Evolutionary conservation across 192 early-diverging fungal species (phyloP).

Genomic region (Podila epicladia): DNA sequence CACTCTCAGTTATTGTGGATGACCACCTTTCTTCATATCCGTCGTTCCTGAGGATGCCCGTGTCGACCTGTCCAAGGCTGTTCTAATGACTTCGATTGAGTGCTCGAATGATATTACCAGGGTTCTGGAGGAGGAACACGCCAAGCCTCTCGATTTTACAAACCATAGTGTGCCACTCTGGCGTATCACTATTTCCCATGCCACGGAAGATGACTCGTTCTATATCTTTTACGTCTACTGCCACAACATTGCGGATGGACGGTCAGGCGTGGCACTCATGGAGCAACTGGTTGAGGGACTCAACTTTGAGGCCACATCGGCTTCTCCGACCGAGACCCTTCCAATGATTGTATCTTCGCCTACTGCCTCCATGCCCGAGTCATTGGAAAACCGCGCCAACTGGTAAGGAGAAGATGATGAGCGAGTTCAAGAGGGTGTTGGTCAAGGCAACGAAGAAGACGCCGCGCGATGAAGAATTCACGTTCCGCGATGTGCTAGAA

Average conservation of each 20-base stretch:
- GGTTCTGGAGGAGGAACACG: conserved; percentile 27
- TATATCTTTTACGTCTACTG: conserved; percentile 9
- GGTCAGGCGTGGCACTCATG: too few species aligned
- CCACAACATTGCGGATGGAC: too few species aligned
- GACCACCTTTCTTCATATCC: conserved; percentile 23
- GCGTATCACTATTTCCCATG: conserved; percentile 23
- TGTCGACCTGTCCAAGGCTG: conserved; percentile 9
- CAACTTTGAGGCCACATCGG: too few species aligned
- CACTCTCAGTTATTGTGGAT: conserved; percentile 27
- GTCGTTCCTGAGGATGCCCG: conserved; percentile 22
- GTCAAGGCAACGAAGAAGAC: conserved; percentile 9
- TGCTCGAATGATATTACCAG: background rate
- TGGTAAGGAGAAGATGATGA: background rate
- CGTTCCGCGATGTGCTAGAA: conserved; percentile 14
- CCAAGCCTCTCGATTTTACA: background rate
- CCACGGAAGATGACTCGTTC: conserved; percentile 23
- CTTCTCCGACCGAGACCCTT: too few species aligned
- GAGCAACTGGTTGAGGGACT: too few species aligned
- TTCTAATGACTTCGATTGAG: conserved; percentile 9
- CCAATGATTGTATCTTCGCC: too few species aligned
- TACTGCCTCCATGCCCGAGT: too few species aligned
- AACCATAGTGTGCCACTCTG: conserved; percentile 23
- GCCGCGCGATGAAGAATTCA: background rate
- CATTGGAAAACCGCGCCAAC: too few species aligned
- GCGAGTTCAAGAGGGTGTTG: conserved; percentile 27